These are phyloP conservation scores for Aureobasidium sp. DNA, from an alignment of 2,329 filamentous ascomycete species.

Conservation along the genomic window DNA sequence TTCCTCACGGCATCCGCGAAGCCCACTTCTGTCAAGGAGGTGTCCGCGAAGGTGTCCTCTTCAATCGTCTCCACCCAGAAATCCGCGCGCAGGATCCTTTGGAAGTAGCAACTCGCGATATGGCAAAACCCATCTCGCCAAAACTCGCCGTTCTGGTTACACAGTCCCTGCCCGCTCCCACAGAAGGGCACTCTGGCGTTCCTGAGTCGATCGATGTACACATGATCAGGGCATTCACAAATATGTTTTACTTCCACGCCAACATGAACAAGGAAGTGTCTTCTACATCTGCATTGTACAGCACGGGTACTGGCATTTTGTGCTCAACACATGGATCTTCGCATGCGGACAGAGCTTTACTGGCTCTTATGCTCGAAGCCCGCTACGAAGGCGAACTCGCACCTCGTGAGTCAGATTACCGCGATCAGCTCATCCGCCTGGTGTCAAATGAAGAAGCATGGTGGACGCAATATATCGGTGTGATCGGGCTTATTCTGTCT, in stretches of 20 bases:
- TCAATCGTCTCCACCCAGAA: slow-evolving; percentile 52
- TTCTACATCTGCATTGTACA: slow-evolving; percentile 59
- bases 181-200: not conserved
- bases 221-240: slow-evolving; percentile 45
- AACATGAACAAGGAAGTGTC: slow-evolving; percentile 40
- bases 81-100: slow-evolving; percentile 58
- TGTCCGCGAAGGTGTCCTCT: slow-evolving; percentile 69
- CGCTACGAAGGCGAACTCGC: slow-evolving; percentile 56
- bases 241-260: slow-evolving; percentile 41
- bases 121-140: slow-evolving; percentile 28
- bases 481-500: slow-evolving; percentile 46
- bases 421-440: not conserved
- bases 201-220: slow-evolving; percentile 22
- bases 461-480: slow-evolving; percentile 54
- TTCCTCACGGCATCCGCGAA: slow-evolving; percentile 55
- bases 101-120: slow-evolving; percentile 45
- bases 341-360: slow-evolving; percentile 57
- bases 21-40: slow-evolving; percentile 77
- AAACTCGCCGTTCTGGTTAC: slow-evolving; percentile 36
- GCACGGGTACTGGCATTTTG: slow-evolving; percentile 56
- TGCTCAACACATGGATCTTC: slow-evolving; percentile 59
- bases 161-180: slow-evolving; percentile 31
- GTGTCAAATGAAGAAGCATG: slow-evolving; percentile 28
- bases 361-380: slow-evolving; percentile 60
- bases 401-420: slow-evolving; percentile 23